Evolutionary conservation across 148 eudicot genomes (phyloP), one percentile per base, ranked within the genome.

Genomic region (Tetragonia tetragonoides): DNA sequence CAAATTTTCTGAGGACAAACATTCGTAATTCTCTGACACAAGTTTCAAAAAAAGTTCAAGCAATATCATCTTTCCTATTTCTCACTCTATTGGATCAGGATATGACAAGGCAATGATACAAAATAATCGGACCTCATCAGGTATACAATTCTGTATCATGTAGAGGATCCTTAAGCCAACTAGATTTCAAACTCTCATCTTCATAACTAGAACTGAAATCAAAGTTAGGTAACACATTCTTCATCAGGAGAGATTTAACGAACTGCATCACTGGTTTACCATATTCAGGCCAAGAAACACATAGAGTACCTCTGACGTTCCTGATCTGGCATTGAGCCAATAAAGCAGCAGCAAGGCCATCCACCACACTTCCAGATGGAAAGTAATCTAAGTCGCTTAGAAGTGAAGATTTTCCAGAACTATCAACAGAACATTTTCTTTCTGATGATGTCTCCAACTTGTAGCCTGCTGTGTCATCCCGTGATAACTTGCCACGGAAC

Each of bases 291-390:
- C 95, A 95, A 24, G 98, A 83, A 74, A 91, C 81, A 68, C 87
- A 87, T 4, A 91, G 79, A 39, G 88, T 85, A 62, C 92, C 99
- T 76, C 84, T 88, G 16, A 91, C 87, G 81, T 86, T 93, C 81
- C 60, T 87, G 78, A 89, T 71, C 80, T 94, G 84, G 72, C 97
- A 91, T 57, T 82, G 89, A 56, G 88, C 79, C 83, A 95, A 75
- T 23, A 95, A 68, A 73, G 99, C 92, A 84, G 99, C 97, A 46
- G 84, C 87, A 73, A 95, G 75, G 28, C 97, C 92, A 78, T 95
- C 99, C 38, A 93, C 86, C 57, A 91, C 79, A 74, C 99, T 95
- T 77, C 98, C 99, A 10, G 97, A 91, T 60, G 97, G 99, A 18
- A 88, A 88, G 77, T 93, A 93, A 56, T 86, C 84, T n/a, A 87